These are phyloP conservation scores for Lanmaoa rubissima DNA, from an alignment of 768 basidiomycete genomes.

Conservation along the genomic window DNA sequence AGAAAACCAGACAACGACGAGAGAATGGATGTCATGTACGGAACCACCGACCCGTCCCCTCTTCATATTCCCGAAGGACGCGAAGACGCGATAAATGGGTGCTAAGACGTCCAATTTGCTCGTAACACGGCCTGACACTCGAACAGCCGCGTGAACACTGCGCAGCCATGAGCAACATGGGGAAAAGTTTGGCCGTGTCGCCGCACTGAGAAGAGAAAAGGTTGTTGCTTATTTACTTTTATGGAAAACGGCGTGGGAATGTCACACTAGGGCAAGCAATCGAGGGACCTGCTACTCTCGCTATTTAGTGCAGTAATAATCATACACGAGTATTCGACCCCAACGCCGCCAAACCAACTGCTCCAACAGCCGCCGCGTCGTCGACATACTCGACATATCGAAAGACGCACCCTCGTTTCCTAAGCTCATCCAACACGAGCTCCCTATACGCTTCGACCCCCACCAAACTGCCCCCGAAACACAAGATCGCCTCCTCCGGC, in stretches of 20 bases:
- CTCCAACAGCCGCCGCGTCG: constrained; percentile 68
- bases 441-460: constrained; percentile 60
- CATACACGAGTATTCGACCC: background rate
- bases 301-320: too few species aligned
- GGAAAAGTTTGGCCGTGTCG: constrained; percentile 76
- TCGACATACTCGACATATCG: constrained; percentile 62
- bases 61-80: constrained; percentile 35
- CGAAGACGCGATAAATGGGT: constrained; percentile 62
- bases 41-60: constrained; percentile 80
- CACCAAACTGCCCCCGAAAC: constrained; percentile 78
- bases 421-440: constrained; percentile 53
- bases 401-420: constrained; percentile 59
- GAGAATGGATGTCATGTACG: constrained; percentile 29
- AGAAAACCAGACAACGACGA: background rate
- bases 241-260: constrained; percentile 14
- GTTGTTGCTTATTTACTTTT: background rate
- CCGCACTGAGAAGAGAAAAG: constrained; percentile 59
- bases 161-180: constrained; percentile 88
- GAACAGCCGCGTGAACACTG: constrained; percentile 64
- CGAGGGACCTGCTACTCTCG: too few species aligned
- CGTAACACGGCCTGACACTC: constrained; percentile 89
- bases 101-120: constrained; percentile 75
- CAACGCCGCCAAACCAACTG: constrained; percentile 47
- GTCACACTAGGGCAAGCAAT: constrained; percentile 21
- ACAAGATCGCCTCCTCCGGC: constrained; percentile 59